These are phyloP conservation scores for Penicillium canariense DNA, from an alignment of 495 filamentous ascomycete species.

Conservation along the genomic window DNA sequence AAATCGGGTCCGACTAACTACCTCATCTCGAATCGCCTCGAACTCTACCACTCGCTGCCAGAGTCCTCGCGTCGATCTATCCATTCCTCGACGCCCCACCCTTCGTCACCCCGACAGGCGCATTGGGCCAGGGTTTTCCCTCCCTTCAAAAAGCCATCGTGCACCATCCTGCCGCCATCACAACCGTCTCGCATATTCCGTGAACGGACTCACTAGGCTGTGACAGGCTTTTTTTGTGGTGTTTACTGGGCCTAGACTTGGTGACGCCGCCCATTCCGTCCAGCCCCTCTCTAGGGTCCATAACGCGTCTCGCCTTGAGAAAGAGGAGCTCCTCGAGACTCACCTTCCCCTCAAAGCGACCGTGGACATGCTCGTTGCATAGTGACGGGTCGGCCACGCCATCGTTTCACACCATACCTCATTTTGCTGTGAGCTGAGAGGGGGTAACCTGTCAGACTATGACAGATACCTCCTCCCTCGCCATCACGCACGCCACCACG, in stretches of 20 bases:
- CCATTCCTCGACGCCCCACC: conserved; percentile 8
- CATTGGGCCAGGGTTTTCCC: conserved; percentile 21
- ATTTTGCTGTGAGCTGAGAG: conserved; percentile 44
- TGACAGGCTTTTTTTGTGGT: background rate
- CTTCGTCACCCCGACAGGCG: conserved; percentile 18
- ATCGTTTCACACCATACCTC: conserved; percentile 18
- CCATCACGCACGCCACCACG: conserved; percentile 60
- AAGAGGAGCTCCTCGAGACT: background rate
- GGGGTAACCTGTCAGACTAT: conserved; percentile 78
- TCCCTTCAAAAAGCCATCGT: background rate
- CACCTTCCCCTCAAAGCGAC: background rate
- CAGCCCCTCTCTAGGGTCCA: background rate
- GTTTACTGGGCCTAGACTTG: background rate
- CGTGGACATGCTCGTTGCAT: conserved; percentile 40
- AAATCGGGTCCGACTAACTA: conserved; percentile 20
- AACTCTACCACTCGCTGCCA: background rate
- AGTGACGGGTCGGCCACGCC: conserved; percentile 28
- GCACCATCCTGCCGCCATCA: background rate
- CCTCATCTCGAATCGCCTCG: conserved; percentile 20
- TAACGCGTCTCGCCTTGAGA: conserved; percentile 14
- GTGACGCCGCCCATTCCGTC: background rate
- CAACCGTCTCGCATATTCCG: background rate
- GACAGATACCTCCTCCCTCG: conserved; percentile 74
- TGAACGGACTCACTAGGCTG: background rate
- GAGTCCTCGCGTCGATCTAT: conserved; percentile 1